Evolutionary conservation across 306 rosid genomes (phyloP), one percentile per base, ranked within the genome.

Genomic region (Lathyrus sativus): DNA sequence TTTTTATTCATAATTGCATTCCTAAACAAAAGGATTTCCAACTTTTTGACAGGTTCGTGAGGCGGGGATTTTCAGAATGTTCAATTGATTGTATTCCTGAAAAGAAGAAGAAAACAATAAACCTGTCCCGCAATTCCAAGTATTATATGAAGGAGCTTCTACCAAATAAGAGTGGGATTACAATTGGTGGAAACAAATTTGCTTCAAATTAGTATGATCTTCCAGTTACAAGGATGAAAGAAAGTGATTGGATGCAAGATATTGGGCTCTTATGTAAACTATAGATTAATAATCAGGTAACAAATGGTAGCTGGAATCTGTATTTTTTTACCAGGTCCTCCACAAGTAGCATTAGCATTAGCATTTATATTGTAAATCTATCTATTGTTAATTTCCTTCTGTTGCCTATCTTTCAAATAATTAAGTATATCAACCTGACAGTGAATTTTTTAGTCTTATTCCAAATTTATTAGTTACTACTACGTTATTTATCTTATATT

Each of bases 41-140:
- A 26, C 37, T 70, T 37, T 61, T 61, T 60, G 73, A 39, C 90
- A 95, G 99, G 99, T 95, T 95, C 76, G 96, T 88, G 77, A 87
- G 97, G 77, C 96, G 97, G 2, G 99, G 99, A 42, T 95, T 95
- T 66, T 87, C 92, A 58, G 96, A 88, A 73, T 95, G 99, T 82
- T 88, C 95, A 7, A 82, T 95, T 69, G 91, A 82, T 62, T 74
- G 65, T 46, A 82, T 95, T 79, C 99, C 99, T 5, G 90, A 87
- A 81, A 79, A 65, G 78, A 84, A 89, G 45, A 85, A 90, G 74
- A 65, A 46, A 67, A 87, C 33, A 76, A 88, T 93, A 70, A 87
- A 90, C 71, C 87, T 88, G 22, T 93, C 99, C 50, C 95, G 99
- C 12, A 90, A 84, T 13, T 90, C 99, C 1, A 93, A 93, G 90